These are phyloP conservation scores for Hyparrhenia diplandra DNA, from an alignment of 176 grass and related monocot genomes.

Conservation along the genomic window DNA sequence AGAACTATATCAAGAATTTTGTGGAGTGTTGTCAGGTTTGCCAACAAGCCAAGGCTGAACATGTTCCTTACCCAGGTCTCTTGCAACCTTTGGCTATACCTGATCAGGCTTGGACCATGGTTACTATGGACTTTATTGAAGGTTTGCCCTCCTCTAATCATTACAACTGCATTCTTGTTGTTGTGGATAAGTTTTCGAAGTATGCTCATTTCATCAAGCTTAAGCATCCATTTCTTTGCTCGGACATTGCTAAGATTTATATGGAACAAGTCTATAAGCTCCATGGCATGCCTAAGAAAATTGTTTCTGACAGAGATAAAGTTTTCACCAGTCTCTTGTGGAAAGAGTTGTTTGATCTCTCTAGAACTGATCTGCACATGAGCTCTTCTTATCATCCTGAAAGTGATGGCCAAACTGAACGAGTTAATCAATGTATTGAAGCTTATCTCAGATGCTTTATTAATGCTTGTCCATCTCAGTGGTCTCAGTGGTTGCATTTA, in stretches of 20 bases:
- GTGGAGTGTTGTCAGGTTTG: accelerated
- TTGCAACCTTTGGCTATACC: neutral
- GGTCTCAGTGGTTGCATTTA: too few relatives aligned
- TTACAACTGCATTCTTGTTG: neutral
- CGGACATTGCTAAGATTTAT: accelerated
- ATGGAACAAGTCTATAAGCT: neutral
- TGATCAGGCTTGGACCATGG: neutral
- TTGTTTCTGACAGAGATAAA: neutral
- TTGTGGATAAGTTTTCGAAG: too few relatives aligned
- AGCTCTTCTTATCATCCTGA: too few relatives aligned
- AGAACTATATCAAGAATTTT: accelerated
- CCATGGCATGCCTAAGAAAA: neutral
- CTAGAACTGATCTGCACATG: too few relatives aligned
- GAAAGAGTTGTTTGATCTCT: neutral
- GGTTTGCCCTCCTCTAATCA: accelerated
- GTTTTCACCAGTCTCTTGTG: neutral
- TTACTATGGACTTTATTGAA: neutral
- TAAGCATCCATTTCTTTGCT: neutral
- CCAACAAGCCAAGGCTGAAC: too few relatives aligned
- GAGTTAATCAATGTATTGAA: too few relatives aligned
- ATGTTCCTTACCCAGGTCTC: too few relatives aligned
- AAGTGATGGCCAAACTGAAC: too few relatives aligned
- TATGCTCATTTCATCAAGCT: neutral
- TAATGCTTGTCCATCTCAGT: too few relatives aligned
- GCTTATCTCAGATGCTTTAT: too few relatives aligned